Evolutionary conservation across 1,139 yeast genomes (phyloP).

Genomic region (Candida sp.): DNA sequence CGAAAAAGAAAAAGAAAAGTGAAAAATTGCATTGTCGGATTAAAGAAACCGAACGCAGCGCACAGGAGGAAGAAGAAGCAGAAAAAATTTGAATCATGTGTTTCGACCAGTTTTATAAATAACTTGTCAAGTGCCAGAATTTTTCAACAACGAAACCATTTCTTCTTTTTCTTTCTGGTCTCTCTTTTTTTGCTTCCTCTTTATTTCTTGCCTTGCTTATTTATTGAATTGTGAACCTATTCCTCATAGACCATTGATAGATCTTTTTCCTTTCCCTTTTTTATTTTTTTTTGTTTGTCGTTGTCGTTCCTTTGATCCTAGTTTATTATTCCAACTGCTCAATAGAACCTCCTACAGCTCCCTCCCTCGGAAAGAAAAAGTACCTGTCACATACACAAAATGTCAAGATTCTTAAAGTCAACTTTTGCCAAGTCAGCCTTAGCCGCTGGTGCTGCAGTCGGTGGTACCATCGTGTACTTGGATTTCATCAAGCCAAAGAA

Average conservation of each 20-base stretch:
- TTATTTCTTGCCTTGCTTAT: neutral
- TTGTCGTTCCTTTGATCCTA: neutral
- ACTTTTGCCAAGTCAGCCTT: conserved; percentile 34
- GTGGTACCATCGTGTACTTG: conserved; percentile 44
- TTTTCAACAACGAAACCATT: neutral
- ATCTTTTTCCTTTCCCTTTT: neutral
- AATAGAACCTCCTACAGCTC: neutral
- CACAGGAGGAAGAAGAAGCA: neutral
- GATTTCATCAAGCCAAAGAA: conserved; percentile 47
- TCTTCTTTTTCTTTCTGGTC: neutral
- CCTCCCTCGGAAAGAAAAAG: neutral
- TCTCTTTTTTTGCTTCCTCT: neutral
- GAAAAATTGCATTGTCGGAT: neutral
- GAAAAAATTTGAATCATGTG: neutral
- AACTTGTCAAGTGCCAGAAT: neutral
- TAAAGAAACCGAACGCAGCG: neutral
- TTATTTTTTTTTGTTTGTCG: neutral
- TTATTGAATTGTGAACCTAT: neutral
- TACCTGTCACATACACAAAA: conserved; percentile 4
- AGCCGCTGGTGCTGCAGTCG: conserved; percentile 38
- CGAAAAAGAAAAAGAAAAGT: neutral
- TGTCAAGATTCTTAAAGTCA: conserved; percentile 21
- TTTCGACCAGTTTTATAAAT: neutral
- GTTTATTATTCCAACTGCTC: neutral
- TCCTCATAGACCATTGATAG: conserved; percentile 4